A percentile compares a stretch with the other conserved stretches of the same genome.
Evolutionary conservation across 1,284 basidiomycete species (phyloP).

Genomic region (Boletus mariae): DNA sequence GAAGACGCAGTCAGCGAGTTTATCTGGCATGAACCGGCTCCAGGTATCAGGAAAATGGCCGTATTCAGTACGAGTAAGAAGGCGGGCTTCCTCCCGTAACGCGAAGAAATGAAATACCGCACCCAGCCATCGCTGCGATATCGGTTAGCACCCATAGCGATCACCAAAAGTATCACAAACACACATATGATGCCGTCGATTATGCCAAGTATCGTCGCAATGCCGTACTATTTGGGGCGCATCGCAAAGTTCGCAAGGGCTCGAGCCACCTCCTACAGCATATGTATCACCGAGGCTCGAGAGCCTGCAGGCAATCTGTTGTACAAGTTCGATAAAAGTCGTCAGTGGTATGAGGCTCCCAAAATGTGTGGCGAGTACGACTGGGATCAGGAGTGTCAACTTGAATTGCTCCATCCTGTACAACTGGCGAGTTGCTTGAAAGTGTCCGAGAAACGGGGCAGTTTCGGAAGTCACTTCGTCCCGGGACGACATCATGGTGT

Average conservation of each 20-base stretch:
- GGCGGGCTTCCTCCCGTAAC: conserved; percentile 14
- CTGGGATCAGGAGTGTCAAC: too few species aligned
- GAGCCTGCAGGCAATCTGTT: conserved; percentile 21
- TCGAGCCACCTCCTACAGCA: conserved; percentile 6
- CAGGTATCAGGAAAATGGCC: too few species aligned
- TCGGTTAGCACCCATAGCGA: conserved; percentile 3
- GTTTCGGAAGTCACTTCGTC: too few species aligned
- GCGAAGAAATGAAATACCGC: conserved; percentile 9
- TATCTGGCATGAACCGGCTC: too few species aligned
- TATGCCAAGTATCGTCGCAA: conserved; percentile 14
- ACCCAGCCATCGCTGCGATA: conserved; percentile 11
- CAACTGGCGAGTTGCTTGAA: too few species aligned
- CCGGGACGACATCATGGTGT: too few species aligned
- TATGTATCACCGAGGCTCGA: too few species aligned
- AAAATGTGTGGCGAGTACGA: too few species aligned
- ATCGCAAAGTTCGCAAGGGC: conserved; percentile 18
- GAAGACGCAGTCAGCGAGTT: too few species aligned
- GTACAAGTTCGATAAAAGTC: conserved; percentile 29
- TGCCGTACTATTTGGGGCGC: conserved; percentile 21
- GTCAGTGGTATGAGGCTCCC: conserved; percentile 14
- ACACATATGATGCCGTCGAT: conserved; percentile 23
- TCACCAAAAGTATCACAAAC: background rate
- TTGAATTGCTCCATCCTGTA: too few species aligned
- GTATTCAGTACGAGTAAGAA: too few species aligned
- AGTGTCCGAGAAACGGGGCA: too few species aligned